Conservation (phyloP, 2,329 filamentous ascomycete species). For the Colletotrichum camelliae region DNA sequence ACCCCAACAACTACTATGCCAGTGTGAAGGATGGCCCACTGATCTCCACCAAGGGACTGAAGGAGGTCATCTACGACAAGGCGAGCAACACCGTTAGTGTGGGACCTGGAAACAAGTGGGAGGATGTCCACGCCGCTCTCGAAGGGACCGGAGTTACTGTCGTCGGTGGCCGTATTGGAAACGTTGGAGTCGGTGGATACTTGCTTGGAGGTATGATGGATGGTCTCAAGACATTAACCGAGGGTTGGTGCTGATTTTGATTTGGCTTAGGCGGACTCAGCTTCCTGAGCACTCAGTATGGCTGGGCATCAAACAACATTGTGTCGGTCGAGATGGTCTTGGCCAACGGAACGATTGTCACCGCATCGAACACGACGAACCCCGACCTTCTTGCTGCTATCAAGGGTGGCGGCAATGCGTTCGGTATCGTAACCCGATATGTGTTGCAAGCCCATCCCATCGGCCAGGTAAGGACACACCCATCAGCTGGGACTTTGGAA, state of each 20-base stretch:
- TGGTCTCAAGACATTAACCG: background rate
- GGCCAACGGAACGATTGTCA: constrained; percentile 51
- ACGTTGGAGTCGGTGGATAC: constrained; percentile 53
- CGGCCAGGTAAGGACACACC: constrained; percentile 19
- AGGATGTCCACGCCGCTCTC: constrained; percentile 43
- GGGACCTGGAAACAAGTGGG: constrained; percentile 51
- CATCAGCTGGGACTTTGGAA: background rate
- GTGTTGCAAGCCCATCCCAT: constrained; percentile 46
- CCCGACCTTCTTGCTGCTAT: constrained; percentile 58
- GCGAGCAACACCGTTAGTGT: constrained; percentile 43
- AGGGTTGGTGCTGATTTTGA: background rate
- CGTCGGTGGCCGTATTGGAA: constrained; percentile 50
- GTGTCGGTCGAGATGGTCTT: constrained; percentile 58
- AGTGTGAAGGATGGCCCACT: constrained; percentile 54
- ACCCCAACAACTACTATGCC: constrained; percentile 57
- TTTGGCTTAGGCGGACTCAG: constrained; percentile 46
- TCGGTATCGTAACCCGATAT: constrained; percentile 55
- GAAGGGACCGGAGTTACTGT: constrained; percentile 46
- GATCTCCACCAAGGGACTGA: constrained; percentile 51
- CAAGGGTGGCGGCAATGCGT: constrained; percentile 63
- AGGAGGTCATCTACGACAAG: constrained; percentile 43
- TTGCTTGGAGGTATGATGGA: constrained; percentile 52
- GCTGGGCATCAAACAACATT: constrained; percentile 56
- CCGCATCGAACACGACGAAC: constrained; percentile 45
- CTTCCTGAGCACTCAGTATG: constrained; percentile 55